Evolutionary conservation across 139 green algal genomes (phyloP), one percentile per base, ranked within the genome.

Genomic region (Coelastrella sp.): DNA sequence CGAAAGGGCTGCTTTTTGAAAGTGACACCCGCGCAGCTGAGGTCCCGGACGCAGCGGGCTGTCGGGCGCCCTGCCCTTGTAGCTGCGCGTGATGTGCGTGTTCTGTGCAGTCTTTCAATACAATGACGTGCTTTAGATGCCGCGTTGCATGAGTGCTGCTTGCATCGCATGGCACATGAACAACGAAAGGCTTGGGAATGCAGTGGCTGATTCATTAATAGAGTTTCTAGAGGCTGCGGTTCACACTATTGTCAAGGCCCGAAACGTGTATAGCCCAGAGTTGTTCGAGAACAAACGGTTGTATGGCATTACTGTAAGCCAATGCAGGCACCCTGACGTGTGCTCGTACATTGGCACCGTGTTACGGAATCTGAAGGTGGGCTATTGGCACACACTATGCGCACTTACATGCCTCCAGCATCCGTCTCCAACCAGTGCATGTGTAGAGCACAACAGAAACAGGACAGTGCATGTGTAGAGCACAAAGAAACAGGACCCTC

Each of bases 181-280:
- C 68, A 76, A n/a, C 68, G 68, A 76, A 8, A 76, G 54, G 17
- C 22, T 76, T 22, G 74, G 58, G 1, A 58, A 58, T 59, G 74
- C 74, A 17, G 7, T 80, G 5, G 22, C 6, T 14, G 74, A 80
- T 59, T 3, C 80, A 3, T 10, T 91, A 11, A 13, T 80, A 17
- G 93, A 95, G 59, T 95, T 95, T 75, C 64, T 95, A 7, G 92
- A 94, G 47, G 90, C 89, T 17, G 90, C 89, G n/a, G 82, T 94
- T 3, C 92, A 95, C 20, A 92, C 83, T 5, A 66, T 88, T 3
- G 73, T 95, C 3, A 86, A 79, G 5, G 60, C 89, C 0, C 75
- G 92, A 0, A 73, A 54, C 47, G 16, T 93, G 0, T 95, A 95
- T 60, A 85, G 86, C 20, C 74, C 83, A 16, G 83, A 92, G 19